Base-by-base conservation (phyloP, 345 rosid species). In the Pelargonium nanum region DNA sequence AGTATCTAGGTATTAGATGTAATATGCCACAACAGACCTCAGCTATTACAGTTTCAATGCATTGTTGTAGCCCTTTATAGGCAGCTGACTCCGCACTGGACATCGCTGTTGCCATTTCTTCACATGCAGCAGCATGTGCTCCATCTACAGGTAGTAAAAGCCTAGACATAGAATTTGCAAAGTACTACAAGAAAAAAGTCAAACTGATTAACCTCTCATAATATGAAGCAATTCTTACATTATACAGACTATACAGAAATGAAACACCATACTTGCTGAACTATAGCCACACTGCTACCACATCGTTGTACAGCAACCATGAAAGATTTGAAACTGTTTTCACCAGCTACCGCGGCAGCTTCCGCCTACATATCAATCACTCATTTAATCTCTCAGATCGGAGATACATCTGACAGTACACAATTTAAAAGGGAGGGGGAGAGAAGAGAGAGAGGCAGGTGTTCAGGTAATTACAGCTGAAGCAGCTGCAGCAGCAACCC, bases 401-500 rank as follows among this genome's bases (percentile, higher is more conserved):
- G 34, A 61, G 21, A 23, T 57, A 59, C 19, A 51, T 61, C 34
- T 22, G 1, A 45, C 19, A 7, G 12, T 24, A 53, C 12, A 30
- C 6, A 1, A 34, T 32, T 53, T 20, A 19, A 30, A 54, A 25
- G 65, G 21, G 32, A 2, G 10, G 9, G 48, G 0, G 16, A 40
- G 48, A 40, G 48, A n/a, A 40, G 48, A 65, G 23, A 56, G 19
- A 22, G 60, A 56, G 68, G 63, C 56, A 19, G 21, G 69, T 58
- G 71, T 66, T 58, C 32, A 64, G 58, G 67, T 66, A 73, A 59
- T 74, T 79, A 85, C 88, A 68, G 91, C 91, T 55, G 95, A 87
- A 65, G 96, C 94, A 84, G 99, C 99, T 28, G 99, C 99, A 65
- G 97, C 97, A 66, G 97, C 96, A 71, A 89, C 99, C 77, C 99